phyloP scores from a whole-genome alignment of 1,284 basidiomycete genomes.

The Bondarzewia mesenterica region DNA sequence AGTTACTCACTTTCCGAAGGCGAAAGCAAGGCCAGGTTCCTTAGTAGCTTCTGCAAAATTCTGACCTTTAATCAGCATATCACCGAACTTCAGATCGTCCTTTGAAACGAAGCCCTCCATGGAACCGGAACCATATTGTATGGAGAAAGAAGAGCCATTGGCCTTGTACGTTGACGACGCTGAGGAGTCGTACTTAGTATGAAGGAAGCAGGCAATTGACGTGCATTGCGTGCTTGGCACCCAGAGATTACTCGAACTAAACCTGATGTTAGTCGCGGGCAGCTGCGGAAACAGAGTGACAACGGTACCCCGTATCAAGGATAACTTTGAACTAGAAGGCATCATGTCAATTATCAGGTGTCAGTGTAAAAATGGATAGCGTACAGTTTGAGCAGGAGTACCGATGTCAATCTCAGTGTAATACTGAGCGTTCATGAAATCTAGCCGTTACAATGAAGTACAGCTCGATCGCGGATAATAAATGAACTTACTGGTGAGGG shows the following conservation, averaged over 20 bases:
- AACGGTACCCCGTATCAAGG: conserved; percentile 69
- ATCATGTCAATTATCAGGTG: too few relatives aligned
- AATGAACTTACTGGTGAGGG: conserved; percentile 77
- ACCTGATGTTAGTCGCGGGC: neutral
- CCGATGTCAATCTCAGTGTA: conserved; percentile 86
- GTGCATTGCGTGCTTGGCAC: conserved; percentile 85
- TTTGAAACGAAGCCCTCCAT: conserved; percentile 96
- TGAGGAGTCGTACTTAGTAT: conserved; percentile 87
- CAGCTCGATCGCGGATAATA: neutral
- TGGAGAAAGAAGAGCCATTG: conserved; percentile 89
- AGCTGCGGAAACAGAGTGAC: neutral
- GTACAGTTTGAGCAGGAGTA: conserved; percentile 67
- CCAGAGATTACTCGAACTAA: conserved; percentile 89
- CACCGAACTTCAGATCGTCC: conserved; percentile 80
- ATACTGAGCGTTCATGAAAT: conserved; percentile 99
- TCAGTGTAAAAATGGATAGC: conserved; percentile 13
- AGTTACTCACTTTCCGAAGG: conserved; percentile 80
- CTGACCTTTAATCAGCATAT: conserved; percentile 69
- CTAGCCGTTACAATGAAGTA: conserved; percentile 25
- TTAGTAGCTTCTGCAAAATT: conserved; percentile 96
- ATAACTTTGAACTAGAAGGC: conserved; percentile 80
- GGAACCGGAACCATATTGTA: conserved; percentile 94
- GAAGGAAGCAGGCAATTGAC: conserved; percentile 97
- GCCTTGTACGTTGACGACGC: conserved; percentile 84
- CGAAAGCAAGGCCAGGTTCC: conserved; percentile 96